phyloP scores from a whole-genome alignment of 1,284 basidiomycete genomes.

The Cryptococcus sp. region DNA sequence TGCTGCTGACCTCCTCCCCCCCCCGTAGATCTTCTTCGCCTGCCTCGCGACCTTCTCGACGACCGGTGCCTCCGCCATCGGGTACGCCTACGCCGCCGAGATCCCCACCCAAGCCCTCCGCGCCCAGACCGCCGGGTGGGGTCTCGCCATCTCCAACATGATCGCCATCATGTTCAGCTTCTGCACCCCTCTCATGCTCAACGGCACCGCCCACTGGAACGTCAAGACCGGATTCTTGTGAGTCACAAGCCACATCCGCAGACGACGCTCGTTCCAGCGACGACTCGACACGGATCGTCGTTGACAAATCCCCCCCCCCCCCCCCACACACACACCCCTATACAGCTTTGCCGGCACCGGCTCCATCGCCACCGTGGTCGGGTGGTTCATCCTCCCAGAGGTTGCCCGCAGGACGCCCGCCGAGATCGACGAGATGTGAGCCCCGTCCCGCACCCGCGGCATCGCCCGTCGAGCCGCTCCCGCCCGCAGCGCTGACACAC shows the following conservation, averaged over 20 bases:
- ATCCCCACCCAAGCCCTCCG: constrained; percentile 25
- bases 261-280: neutral
- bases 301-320: neutral
- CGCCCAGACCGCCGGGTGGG: constrained; percentile 26
- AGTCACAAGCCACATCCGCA: neutral
- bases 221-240: constrained; percentile 26
- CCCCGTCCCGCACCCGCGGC: no score
- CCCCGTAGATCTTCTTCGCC: constrained; percentile 20
- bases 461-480: neutral
- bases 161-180: constrained; percentile 26
- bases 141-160: constrained; percentile 17
- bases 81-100: constrained; percentile 27
- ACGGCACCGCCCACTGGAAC: constrained; percentile 13
- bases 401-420: constrained; percentile 24
- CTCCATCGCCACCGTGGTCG: constrained; percentile 18
- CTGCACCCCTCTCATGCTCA: constrained; percentile 16
- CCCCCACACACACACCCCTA: no score
- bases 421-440: constrained; percentile 28
- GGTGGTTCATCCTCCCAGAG: constrained; percentile 32
- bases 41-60: constrained; percentile 26
- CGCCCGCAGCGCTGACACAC: neutral
- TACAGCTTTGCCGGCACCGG: constrained; percentile 25
- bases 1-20: neutral
- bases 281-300: no score
- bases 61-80: constrained; percentile 23